These are phyloP conservation scores for Yarrowia sp. DNA, from an alignment of 805 yeast species.

Conservation along the genomic window DNA sequence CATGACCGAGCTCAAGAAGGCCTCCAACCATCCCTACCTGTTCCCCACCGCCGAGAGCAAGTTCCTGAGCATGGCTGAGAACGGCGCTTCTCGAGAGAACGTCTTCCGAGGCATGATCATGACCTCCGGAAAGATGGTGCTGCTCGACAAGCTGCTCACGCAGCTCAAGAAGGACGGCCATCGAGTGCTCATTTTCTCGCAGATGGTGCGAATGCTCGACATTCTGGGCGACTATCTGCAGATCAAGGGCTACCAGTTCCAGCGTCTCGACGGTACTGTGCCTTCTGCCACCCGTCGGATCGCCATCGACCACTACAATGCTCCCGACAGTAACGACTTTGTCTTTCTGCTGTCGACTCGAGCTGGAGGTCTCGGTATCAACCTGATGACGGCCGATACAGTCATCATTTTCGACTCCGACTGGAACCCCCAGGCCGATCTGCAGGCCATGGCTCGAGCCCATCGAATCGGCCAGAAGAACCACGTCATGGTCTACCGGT, in stretches of 20 bases:
- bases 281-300: slow-evolving; percentile 91
- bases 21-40: slow-evolving; percentile 93
- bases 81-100: slow-evolving; percentile 65
- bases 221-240: slow-evolving; percentile 90
- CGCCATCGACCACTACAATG: slow-evolving; percentile 94
- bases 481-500: slow-evolving; percentile 95
- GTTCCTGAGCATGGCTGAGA: slow-evolving; percentile 51
- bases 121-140: slow-evolving; percentile 98
- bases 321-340: slow-evolving; percentile 88
- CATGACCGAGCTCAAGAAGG: slow-evolving; percentile 94
- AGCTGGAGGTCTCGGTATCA: slow-evolving; percentile 99
- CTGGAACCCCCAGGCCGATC: slow-evolving; percentile 99
- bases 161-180: slow-evolving; percentile 91
- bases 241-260: slow-evolving; percentile 83
- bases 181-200: slow-evolving; percentile 90
- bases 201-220: slow-evolving; percentile 96
- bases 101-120: slow-evolving; percentile 86
- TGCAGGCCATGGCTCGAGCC: slow-evolving; percentile 99
- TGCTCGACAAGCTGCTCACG: slow-evolving; percentile 82
- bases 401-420: slow-evolving; percentile 97
- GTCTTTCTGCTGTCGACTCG: slow-evolving; percentile 87
- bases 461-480: slow-evolving; percentile 99
- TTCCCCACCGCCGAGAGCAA: slow-evolving; percentile 90
- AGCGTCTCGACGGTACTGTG: slow-evolving; percentile 93
- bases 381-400: slow-evolving; percentile 98